phyloP scores from a whole-genome alignment of 768 basidiomycete species.

The Kwoniella sp. region DNA sequence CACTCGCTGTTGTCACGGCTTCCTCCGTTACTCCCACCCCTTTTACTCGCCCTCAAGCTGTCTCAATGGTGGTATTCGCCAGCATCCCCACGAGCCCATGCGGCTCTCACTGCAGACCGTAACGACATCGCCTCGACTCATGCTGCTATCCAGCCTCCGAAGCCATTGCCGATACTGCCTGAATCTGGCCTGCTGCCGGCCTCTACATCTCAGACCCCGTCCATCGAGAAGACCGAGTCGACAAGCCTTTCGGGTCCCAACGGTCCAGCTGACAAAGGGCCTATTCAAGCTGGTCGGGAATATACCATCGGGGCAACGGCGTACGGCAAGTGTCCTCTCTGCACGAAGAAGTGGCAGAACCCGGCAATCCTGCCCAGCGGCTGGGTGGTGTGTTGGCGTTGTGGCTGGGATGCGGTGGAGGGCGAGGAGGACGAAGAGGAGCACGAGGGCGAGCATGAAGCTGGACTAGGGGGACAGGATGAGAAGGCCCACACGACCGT shows the following conservation, averaged over 20 bases:
- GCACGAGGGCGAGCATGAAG: slow-evolving; percentile 8
- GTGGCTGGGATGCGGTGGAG: slow-evolving; percentile 77
- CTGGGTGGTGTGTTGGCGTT: slow-evolving; percentile 92
- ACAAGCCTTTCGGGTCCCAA: background rate
- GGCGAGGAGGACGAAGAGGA: slow-evolving; percentile 48
- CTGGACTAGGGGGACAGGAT: background rate
- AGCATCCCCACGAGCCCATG: slow-evolving; percentile 71
- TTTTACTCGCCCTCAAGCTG: slow-evolving; percentile 53
- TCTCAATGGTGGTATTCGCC: slow-evolving; percentile 99
- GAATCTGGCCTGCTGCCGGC: slow-evolving; percentile 18
- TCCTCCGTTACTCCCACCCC: slow-evolving; percentile 13
- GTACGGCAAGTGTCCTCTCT: slow-evolving; percentile 84
- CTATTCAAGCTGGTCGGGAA: too few species aligned
- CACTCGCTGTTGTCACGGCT: slow-evolving; percentile 16
- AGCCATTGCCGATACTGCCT: slow-evolving; percentile 69
- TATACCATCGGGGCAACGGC: slow-evolving; percentile 60
- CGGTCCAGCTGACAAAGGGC: too few species aligned
- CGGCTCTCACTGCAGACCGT: slow-evolving; percentile 49
- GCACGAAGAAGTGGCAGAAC: slow-evolving; percentile 67
- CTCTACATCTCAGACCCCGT: slow-evolving; percentile 23
- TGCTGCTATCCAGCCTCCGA: slow-evolving; percentile 68
- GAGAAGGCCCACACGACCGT: background rate
- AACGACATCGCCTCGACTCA: slow-evolving; percentile 49
- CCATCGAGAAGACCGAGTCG: background rate
- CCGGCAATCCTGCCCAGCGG: slow-evolving; percentile 87